Evolutionary conservation across 2,329 filamentous ascomycete genomes (phyloP), one percentile per base, ranked within the genome.

Genomic region (Claviceps capensis): DNA sequence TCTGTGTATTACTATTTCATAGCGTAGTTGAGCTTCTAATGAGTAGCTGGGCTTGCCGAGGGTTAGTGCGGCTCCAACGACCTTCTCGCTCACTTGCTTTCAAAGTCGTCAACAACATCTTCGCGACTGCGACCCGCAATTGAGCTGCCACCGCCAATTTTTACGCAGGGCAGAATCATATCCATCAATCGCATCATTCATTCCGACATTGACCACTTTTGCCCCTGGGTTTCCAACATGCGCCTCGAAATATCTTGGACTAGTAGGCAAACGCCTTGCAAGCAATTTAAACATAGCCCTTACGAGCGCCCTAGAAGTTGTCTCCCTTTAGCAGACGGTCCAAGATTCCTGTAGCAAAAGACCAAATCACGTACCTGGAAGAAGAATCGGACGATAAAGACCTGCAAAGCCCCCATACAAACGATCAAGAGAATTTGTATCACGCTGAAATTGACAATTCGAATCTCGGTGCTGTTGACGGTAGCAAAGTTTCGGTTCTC

Each of bases 401-500:
- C 93, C 74, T 98, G 94, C 65, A 98, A 71, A 47, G 82, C 90
- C 45, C 91, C 93, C 94, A 98, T 98, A 54, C 83, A 86, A 57
- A 96, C 75, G 74, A 98, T 94, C 74, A 98, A 82, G 56, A 80
- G 77, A 58, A 87, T 86, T 75, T 98, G 93, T 61, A 97, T 85
- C 65, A 98, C 75, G 67, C 88, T 95, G 69, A 98, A 95, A 72
- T 96, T 97, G 74, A 96, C 89, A 63, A 98, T 98, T 57, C 93
- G 79, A 67, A 81, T 82, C 76, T 98, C 93, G 42, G 93, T 98
- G 72, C 90, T 96, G 68, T 88, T 80, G 62, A 98, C 93, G 9
- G 93, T 98, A 73, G 88, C 94, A 72, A 98, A 97, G 73, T 98
- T 98, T 56, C 93, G 81, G 78, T 98, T 98, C 77, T 98, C 93